Evolutionary conservation across 2,329 filamentous ascomycete species (phyloP).

Genomic region (Simplicillium sp.): DNA sequence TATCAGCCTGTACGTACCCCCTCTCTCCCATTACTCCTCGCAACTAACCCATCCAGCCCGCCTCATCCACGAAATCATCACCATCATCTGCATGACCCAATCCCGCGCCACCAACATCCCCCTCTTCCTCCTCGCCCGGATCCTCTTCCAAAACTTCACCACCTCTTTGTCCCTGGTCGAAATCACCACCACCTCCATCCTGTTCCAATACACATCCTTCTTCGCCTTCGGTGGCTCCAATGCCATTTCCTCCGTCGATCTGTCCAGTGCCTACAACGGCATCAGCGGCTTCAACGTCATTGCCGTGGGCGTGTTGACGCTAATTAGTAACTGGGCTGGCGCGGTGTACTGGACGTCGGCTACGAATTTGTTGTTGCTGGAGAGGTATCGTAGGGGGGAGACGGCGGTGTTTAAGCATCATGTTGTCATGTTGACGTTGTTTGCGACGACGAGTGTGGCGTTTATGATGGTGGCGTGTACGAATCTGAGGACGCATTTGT

Average conservation of each 20-base stretch:
- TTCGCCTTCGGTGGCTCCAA: slow-evolving; percentile 89
- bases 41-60: slow-evolving; percentile 14
- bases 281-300: slow-evolving; percentile 69
- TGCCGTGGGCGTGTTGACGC: slow-evolving; percentile 76
- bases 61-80: slow-evolving; percentile 61
- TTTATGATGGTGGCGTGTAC: slow-evolving; percentile 88
- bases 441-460: slow-evolving; percentile 53
- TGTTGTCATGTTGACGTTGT: slow-evolving; percentile 58
- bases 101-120: slow-evolving; percentile 79
- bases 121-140: slow-evolving; percentile 66
- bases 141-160: slow-evolving; percentile 42
- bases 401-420: slow-evolving; percentile 36
- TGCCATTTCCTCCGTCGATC: slow-evolving; percentile 88
- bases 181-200: slow-evolving; percentile 59
- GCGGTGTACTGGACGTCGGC: slow-evolving; percentile 78
- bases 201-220: slow-evolving; percentile 76
- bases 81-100: slow-evolving; percentile 77
- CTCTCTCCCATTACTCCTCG: not conserved
- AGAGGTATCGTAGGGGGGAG: slow-evolving; percentile 16
- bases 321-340: slow-evolving; percentile 84
- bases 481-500: slow-evolving; percentile 74
- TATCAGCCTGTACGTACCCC: slow-evolving; percentile 20
- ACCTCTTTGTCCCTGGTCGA: slow-evolving; percentile 43
- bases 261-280: slow-evolving; percentile 93
- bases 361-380: slow-evolving; percentile 49